phyloP scores from a whole-genome alignment of 352 stramenopile species.

The Phytophthora brassicae region DNA sequence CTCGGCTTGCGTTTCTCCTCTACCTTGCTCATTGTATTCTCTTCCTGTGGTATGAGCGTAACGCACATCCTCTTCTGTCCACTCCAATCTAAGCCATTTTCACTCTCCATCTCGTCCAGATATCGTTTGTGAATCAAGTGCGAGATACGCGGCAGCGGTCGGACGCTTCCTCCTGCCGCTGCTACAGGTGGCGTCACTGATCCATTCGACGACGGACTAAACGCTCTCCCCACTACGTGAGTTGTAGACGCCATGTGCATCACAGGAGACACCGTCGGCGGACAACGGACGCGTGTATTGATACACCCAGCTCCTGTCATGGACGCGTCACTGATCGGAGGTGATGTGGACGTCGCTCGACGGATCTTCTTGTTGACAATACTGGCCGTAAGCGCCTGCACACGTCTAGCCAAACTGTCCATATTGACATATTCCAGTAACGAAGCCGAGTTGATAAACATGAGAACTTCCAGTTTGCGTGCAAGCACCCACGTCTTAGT shows the following conservation, averaged over 20 bases:
- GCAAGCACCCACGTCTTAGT: conserved; percentile 73
- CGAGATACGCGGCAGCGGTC: conserved; percentile 35
- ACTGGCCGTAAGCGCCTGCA: conserved; percentile 75
- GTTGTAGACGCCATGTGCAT: conserved; percentile 14
- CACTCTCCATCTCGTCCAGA: conserved; percentile 35
- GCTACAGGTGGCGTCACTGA: conserved; percentile 1
- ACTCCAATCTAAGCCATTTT: not conserved
- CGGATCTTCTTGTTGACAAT: conserved; percentile 89
- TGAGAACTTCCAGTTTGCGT: conserved; percentile 80
- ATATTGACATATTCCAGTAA: conserved; percentile 81
- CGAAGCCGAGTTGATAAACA: conserved; percentile 83
- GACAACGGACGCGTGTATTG: not conserved
- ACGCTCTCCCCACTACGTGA: conserved; percentile 5
- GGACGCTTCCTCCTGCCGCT: conserved; percentile 6
- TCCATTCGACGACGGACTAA: conserved; percentile 12
- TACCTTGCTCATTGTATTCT: conserved; percentile 13
- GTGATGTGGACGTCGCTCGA: conserved; percentile 32
- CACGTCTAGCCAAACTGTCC: conserved; percentile 72
- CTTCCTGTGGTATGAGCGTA: conserved; percentile 16
- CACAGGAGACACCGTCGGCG: conserved; percentile 19
- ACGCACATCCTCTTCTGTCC: conserved; percentile 30
- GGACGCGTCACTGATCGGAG: conserved; percentile 1
- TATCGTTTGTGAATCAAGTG: conserved; percentile 45
- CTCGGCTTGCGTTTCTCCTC: conserved; percentile 29
- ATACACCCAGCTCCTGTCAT: not conserved